Evolutionary conservation across 495 filamentous ascomycete species (phyloP), one percentile per base, ranked within the genome.

Genomic region (Cercophora newfieldiana): DNA sequence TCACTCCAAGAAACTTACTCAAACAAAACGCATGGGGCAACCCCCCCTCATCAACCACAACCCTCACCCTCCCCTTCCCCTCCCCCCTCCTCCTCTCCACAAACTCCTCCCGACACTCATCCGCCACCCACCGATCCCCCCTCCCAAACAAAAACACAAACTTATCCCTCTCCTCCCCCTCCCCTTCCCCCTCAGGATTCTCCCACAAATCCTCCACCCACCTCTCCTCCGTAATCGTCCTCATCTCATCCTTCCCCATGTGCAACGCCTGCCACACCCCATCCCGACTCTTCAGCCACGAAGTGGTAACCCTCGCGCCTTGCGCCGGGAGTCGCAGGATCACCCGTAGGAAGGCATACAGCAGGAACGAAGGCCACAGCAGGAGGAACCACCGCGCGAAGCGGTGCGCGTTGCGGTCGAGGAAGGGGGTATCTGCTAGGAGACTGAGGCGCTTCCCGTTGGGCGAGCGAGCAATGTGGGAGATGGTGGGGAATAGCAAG

Each of bases 161-260:
- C 59, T 85, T 76, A 0, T 66, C 53, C 0, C 6, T 51, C 47
- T 57, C 62, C 22, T 31, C 0, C 18, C 50, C 54, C 19, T 63
- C 61, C 18, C 22, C 28, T 0, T 6, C 47, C 2, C 6, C n/a
- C n/a, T n/a, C n/a, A n/a, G n/a, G n/a, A n/a, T n/a, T 33, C 19
- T 90, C 91, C 94, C 94, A 97, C 37, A 97, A 76, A 70, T 93
- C 90, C 59, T 89, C 81, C 31, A 83, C 84, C 94, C 94, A 97
- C 69, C 78, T 82, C 68, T 97, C 92, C 24, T 89, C 80, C 1
- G 85, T 87, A 69, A 98, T 96, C 5, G 76, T 82, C 5, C 74
- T 70, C 86, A 98, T 90, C 77, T 98, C 94, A 66, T 96, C 78
- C 69, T 75, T 77, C 29, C 71, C 78, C 59, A 82, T 68, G 65